Evolutionary conservation across 2,329 filamentous ascomycete species (phyloP).

Genomic region (Talaromyces sp.): DNA sequence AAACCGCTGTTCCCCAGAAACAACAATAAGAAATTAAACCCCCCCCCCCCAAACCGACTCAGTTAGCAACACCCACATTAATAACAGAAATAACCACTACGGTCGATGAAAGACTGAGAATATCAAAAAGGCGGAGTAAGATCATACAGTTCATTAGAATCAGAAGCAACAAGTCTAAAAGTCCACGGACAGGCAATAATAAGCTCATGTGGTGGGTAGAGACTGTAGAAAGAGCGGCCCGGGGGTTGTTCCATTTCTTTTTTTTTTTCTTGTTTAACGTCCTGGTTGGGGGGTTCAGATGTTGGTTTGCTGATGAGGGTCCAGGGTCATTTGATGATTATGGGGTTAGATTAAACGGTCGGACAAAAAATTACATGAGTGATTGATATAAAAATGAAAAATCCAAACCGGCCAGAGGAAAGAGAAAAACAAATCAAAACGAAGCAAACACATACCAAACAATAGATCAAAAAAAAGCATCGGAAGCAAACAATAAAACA

Average conservation of each 20-base stretch:
- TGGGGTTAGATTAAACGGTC: not conserved
- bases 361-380: not conserved
- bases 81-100: no score
- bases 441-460: not conserved
- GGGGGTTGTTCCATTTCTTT: not conserved
- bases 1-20: no score
- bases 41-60: no score
- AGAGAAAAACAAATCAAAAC: not conserved
- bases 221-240: not conserved
- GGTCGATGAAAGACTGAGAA: no score
- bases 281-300: not conserved
- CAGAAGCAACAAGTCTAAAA: not conserved
- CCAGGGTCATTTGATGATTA: not conserved
- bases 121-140: no score
- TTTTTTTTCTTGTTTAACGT: not conserved
- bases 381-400: not conserved
- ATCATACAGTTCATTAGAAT: no score
- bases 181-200: not conserved
- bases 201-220: not conserved
- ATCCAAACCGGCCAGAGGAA: not conserved
- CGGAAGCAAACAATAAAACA: not conserved
- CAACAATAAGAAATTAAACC: no score
- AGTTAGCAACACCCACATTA: no score
- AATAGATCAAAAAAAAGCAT: not conserved
- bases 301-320: not conserved